phyloP scores from a whole-genome alignment of 169 alveolate genomes.

The Perkinsus olseni region DNA sequence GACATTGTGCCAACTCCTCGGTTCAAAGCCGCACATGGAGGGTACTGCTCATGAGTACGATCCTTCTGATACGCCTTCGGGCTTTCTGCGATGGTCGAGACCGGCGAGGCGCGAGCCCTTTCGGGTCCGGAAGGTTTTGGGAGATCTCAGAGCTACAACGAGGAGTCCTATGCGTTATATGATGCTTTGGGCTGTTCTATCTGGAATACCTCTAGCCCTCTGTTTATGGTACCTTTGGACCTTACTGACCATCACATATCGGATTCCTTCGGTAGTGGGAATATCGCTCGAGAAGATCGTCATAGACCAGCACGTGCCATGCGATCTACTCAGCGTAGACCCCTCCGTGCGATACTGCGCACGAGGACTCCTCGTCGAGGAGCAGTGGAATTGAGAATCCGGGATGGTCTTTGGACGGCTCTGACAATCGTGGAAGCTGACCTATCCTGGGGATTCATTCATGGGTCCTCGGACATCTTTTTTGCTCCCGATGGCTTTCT shows the following conservation, averaged over 20 bases:
- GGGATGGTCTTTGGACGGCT: neutral
- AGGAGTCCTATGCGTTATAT: neutral
- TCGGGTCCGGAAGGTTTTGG: neutral
- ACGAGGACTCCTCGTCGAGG: too few relatives aligned
- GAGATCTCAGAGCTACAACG: neutral
- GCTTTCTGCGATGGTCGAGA: neutral
- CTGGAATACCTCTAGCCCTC: neutral
- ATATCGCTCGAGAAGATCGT: neutral
- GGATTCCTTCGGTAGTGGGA: neutral
- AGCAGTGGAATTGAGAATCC: neutral
- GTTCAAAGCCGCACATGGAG: neutral
- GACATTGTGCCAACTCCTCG: neutral
- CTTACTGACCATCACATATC: neutral
- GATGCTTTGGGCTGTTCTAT: neutral
- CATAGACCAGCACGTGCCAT: neutral
- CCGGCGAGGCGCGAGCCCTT: neutral
- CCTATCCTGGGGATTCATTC: neutral
- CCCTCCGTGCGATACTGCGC: neutral
- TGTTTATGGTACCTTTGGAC: neutral
- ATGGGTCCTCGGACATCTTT: neutral
- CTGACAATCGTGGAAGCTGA: neutral
- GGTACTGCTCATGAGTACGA: neutral
- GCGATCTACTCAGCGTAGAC: neutral
- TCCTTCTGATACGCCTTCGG: neutral
- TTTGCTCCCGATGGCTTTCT: neutral